Conservation (phyloP, 2,329 filamentous ascomycete species). For the Exophiala xenobiotica region DNA sequence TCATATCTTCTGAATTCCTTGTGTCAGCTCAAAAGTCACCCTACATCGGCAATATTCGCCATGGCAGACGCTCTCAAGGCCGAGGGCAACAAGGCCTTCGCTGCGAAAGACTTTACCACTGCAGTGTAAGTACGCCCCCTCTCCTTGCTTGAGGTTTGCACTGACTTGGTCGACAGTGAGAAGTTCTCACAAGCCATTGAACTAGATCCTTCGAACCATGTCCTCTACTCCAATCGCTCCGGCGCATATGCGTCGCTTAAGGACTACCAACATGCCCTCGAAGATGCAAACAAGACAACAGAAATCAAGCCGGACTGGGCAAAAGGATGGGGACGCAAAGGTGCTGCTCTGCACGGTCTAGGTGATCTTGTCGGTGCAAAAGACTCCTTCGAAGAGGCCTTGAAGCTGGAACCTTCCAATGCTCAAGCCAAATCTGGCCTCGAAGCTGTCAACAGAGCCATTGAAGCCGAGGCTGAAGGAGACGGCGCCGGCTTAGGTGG, state of each 20-base stretch:
- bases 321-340: slow-evolving; percentile 93
- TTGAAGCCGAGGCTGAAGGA: slow-evolving; percentile 71
- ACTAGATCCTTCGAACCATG: slow-evolving; percentile 84
- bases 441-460: slow-evolving; percentile 79
- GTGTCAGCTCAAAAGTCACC: too few species aligned
- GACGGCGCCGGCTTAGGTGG: slow-evolving; percentile 67
- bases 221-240: slow-evolving; percentile 96
- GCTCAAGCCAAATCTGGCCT: slow-evolving; percentile 89
- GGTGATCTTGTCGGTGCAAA: slow-evolving; percentile 81
- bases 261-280: slow-evolving; percentile 78
- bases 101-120: slow-evolving; percentile 93
- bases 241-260: slow-evolving; percentile 83
- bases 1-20: too few species aligned
- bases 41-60: neutral
- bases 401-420: slow-evolving; percentile 89
- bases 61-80: slow-evolving; percentile 87
- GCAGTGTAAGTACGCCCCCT: slow-evolving; percentile 71
- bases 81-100: slow-evolving; percentile 97
- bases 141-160: neutral
- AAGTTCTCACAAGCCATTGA: slow-evolving; percentile 94
- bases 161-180: slow-evolving; percentile 57
- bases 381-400: slow-evolving; percentile 90
- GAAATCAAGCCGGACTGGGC: slow-evolving; percentile 97
- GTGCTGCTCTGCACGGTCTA: slow-evolving; percentile 81
- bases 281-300: slow-evolving; percentile 90